These are phyloP conservation scores for Pythium utonaiense DNA, from an alignment of 352 stramenopile species.

Conservation along the genomic window DNA sequence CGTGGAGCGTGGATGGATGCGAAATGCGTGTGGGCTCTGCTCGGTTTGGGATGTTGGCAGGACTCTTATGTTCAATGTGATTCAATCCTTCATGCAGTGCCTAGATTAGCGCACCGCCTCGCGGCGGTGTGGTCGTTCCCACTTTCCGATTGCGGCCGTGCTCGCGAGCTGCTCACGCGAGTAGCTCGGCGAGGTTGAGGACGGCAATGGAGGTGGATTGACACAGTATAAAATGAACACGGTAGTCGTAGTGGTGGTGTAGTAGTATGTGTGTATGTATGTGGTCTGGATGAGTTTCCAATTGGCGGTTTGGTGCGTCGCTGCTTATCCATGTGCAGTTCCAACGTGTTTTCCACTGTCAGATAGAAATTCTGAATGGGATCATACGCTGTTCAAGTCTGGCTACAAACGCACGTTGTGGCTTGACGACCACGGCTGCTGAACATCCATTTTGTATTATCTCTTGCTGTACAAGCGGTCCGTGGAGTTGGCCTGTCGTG, in stretches of 20 bases:
- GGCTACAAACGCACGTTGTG: not conserved
- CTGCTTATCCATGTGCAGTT: not conserved
- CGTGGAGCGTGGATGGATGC: too few relatives aligned
- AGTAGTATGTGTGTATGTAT: too few relatives aligned
- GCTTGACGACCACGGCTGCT: slow-evolving; percentile 2
- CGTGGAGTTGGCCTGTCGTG: slow-evolving; percentile 63
- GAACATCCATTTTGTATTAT: slow-evolving; percentile 21
- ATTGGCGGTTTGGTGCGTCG: slow-evolving; percentile 6
- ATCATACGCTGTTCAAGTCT: not conserved
- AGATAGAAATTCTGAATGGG: slow-evolving; percentile 1
- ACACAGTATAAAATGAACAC: slow-evolving; percentile 14
- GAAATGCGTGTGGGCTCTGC: slow-evolving; percentile 25
- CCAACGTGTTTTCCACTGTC: slow-evolving; percentile 11
- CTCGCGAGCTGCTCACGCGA: not conserved
- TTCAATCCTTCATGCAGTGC: slow-evolving; percentile 41
- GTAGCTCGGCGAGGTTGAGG: not conserved
- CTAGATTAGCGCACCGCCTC: slow-evolving; percentile 15
- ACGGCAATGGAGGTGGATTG: slow-evolving; percentile 7
- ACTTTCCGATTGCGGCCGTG: not conserved
- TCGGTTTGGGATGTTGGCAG: slow-evolving; percentile 40
- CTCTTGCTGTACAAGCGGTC: slow-evolving; percentile 76
- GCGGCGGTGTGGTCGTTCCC: not conserved
- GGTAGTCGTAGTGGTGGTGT: too few relatives aligned
- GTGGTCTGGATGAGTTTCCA: not conserved
- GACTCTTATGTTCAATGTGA: slow-evolving; percentile 24